Evolutionary conservation across 495 filamentous ascomycete species (phyloP), one percentile per base, ranked within the genome.

Genomic region (Immersiella caudata): DNA sequence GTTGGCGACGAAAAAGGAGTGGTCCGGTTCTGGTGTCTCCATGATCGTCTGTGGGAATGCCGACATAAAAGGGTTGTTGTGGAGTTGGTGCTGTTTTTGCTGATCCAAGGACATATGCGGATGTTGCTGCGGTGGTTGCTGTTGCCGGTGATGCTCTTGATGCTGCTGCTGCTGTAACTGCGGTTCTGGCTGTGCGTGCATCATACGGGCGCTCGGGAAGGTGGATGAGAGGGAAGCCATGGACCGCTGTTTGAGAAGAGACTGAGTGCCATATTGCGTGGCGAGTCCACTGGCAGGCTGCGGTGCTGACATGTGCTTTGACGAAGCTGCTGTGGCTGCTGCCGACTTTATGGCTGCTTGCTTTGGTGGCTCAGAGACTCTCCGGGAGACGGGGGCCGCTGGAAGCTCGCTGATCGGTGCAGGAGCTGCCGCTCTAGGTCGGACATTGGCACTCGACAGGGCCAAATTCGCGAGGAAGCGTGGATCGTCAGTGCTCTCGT

Each of bases 381-480:
- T 70, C 16, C 71, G 60, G 3, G 71, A 36, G 9, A 65, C 54
- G 1, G 60, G 55, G 2, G 67, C 55, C 1, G 63, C 29, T 57
- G 69, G n/a, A 56, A 57, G 61, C 25, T 63, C 61, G 18, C 46
- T 52, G 21, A 63, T 25, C 36, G 36, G 20, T 55, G 20, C 57
- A 25, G 18, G 50, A 46, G 27, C 65, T 9, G 27, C 70, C 68
- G 26, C 59, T 8, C 80, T 74, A 8, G 77, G 70, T 18, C 79
- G 70, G 62, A 82, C 78, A 26, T 76, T 79, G 20, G 82, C 80
- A 56, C 76, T 75, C 46, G 76, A 76, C 65, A 82, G 78, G 8
- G 81, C 80, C 49, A 82, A 68, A 35, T 75, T 73, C 8, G 79
- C 77, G 25, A 83, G 73, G 46, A 72, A 73, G 57, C 76, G 74